Percentiles rank a stretch among this genome's conserved stretches.
These are phyloP conservation scores for Lactarius psammicola DNA, from an alignment of 768 basidiomycete species.

Conservation along the genomic window DNA sequence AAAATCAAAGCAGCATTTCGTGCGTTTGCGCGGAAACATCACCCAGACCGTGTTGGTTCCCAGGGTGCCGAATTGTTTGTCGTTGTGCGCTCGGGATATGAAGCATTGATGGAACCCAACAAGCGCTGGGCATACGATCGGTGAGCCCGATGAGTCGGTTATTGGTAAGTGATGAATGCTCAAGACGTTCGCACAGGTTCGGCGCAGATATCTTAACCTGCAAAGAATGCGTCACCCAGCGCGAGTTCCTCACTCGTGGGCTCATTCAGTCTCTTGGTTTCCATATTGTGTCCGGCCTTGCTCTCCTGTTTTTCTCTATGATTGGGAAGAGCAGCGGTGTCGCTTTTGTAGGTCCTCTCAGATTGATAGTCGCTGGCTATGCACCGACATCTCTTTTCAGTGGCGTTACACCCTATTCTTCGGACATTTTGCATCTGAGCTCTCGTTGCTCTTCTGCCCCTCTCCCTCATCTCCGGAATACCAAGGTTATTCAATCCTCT, in stretches of 20 bases:
- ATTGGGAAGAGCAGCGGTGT: conserved; percentile 58
- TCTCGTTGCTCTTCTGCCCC: conserved; percentile 62
- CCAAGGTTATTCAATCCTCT: conserved; percentile 34
- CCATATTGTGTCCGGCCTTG: conserved; percentile 58
- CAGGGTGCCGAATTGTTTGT: conserved; percentile 67
- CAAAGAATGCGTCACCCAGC: conserved; percentile 62
- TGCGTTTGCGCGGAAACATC: conserved; percentile 67
- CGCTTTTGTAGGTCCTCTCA: conserved; percentile 53
- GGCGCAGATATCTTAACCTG: conserved; percentile 71
- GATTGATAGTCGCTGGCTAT: not conserved
- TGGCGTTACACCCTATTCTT: conserved; percentile 80
- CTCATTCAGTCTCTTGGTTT: conserved; percentile 61
- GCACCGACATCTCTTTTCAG: conserved; percentile 39
- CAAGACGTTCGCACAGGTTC: conserved; percentile 49
- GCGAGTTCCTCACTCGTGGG: conserved; percentile 69
- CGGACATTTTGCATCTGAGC: conserved; percentile 58
- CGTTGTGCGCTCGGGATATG: conserved; percentile 67
- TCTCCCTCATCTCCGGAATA: conserved; percentile 40
- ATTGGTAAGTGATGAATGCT: not conserved
- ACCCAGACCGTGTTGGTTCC: conserved; percentile 72
- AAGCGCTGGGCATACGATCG: conserved; percentile 85
- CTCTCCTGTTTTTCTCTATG: conserved; percentile 61
- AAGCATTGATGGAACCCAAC: conserved; percentile 73
- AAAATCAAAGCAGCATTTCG: conserved; percentile 72
- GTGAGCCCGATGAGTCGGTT: conserved; percentile 39